Conservation (phyloP, 2,329 filamentous ascomycete genomes). For the Mycosphaerella sp. region DNA sequence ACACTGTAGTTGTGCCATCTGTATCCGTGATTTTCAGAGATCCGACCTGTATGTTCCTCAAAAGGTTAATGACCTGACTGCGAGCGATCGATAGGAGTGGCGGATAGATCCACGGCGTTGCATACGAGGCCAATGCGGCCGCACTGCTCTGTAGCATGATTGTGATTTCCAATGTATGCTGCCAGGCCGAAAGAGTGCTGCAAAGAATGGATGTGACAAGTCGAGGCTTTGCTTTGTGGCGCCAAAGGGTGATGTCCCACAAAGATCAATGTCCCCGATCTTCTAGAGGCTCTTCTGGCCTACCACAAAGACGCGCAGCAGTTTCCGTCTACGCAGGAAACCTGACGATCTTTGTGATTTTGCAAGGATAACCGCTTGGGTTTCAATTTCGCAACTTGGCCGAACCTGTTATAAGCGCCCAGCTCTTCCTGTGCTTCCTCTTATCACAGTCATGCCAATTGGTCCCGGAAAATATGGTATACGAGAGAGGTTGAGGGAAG, state of each 20-base stretch:
- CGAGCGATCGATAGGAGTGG: constrained; percentile 45
- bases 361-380: background rate
- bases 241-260: background rate
- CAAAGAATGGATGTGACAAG: background rate
- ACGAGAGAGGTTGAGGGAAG: background rate
- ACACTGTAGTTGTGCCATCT: constrained; percentile 40
- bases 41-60: constrained; percentile 43
- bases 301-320: background rate
- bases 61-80: constrained; percentile 41
- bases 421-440: background rate
- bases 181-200: background rate
- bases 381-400: background rate
- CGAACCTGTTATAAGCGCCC: background rate
- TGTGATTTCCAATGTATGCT: background rate
- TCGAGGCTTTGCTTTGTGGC: background rate
- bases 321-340: background rate
- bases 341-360: background rate
- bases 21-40: constrained; percentile 42
- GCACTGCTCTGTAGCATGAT: constrained; percentile 7
- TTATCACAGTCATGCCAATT: background rate
- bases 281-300: background rate
- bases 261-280: background rate
- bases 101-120: constrained; percentile 44
- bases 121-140: constrained; percentile 34
- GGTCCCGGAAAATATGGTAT: background rate